Base-by-base conservation (phyloP, 2,329 filamentous ascomycete species). In the Aspergillus latus region DNA sequence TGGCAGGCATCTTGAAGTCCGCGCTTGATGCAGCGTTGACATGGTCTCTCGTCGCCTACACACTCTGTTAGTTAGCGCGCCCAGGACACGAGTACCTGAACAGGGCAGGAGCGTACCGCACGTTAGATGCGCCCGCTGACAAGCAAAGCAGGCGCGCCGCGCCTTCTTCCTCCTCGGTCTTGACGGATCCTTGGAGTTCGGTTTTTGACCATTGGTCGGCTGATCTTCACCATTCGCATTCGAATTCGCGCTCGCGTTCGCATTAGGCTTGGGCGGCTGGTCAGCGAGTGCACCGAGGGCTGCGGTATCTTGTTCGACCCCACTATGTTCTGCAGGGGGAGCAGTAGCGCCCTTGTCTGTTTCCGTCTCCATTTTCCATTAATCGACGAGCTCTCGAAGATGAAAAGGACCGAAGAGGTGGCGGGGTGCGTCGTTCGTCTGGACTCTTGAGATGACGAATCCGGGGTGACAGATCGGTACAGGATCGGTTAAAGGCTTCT, bases 121-220 rank as follows among this genome's bases (percentile, higher is more conserved):
- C 63, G 94, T 99, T 72, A 99, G 80, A 83, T 99, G 94, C 61
- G 94, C 94, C 75, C 93, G 84, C 78, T 99, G 94, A 76, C 94
- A 99, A 62, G 94, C 93, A 83, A 89, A 96, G 76, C 94, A 99
- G 56, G 94, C 94, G 73, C 94, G 84, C 65, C 93, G 85, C 37
- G 94, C 94, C 82, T 99, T 99, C 81, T 97, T 99, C 68, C 94
- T 85, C 65, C 92, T 83, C 15, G 94, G 93, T 58, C 94, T 86
- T 68, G 88, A 82, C 55, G 93, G 92, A 72, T 99, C 94, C 75
- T 97, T 97, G 55, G 92, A 85, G 68, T 84, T 84, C 34, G 68
- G 61, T 63, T 77, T 90, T 82, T 72, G 86, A 82, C 75, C 88
- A 76, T 88, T 89, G 76, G 78, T 73, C 61, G 80, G 76, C 64